A percentile compares a stretch with the other conserved stretches of the same genome.
Evolutionary conservation across 352 stramenopile genomes (phyloP).

Genomic region (Pythium diclinum): DNA sequence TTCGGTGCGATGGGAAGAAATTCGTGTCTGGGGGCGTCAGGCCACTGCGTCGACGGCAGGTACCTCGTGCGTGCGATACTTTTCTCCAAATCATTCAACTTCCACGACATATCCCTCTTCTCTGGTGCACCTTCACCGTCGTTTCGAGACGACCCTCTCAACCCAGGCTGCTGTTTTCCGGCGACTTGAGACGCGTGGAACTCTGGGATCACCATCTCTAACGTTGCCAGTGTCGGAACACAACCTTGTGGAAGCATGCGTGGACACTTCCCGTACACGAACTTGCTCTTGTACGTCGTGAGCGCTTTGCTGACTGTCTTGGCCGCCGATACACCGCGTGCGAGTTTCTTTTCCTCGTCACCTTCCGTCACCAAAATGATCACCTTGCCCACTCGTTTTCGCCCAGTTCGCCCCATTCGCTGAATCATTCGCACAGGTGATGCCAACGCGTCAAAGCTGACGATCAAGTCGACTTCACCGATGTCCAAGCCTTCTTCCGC

Average conservation of each 20-base stretch:
- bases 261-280: conserved; percentile 77
- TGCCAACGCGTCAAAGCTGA: conserved; percentile 92
- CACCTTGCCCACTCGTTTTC: conserved; percentile 92
- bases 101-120: conserved; percentile 36
- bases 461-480: conserved; percentile 93
- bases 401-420: conserved; percentile 94
- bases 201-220: conserved; percentile 74
- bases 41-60: conserved; percentile 36
- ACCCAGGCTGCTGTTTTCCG: conserved; percentile 38
- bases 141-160: conserved; percentile 4
- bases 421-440: conserved; percentile 96
- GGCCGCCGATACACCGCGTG: conserved; percentile 65
- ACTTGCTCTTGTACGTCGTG: conserved; percentile 89
- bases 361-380: conserved; percentile 89
- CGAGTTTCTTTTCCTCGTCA: conserved; percentile 87
- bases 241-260: conserved; percentile 69
- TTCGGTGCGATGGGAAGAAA: conserved; percentile 42
- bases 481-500: conserved; percentile 96
- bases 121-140: conserved; percentile 4
- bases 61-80: conserved; percentile 49
- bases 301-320: conserved; percentile 79
- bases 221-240: conserved; percentile 40
- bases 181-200: conserved; percentile 76
- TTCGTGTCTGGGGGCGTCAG: conserved; percentile 28
- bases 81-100: conserved; percentile 64